Evolutionary conservation across 768 basidiomycete species (phyloP), one percentile per base, ranked within the genome.

Genomic region (Mycena venus): DNA sequence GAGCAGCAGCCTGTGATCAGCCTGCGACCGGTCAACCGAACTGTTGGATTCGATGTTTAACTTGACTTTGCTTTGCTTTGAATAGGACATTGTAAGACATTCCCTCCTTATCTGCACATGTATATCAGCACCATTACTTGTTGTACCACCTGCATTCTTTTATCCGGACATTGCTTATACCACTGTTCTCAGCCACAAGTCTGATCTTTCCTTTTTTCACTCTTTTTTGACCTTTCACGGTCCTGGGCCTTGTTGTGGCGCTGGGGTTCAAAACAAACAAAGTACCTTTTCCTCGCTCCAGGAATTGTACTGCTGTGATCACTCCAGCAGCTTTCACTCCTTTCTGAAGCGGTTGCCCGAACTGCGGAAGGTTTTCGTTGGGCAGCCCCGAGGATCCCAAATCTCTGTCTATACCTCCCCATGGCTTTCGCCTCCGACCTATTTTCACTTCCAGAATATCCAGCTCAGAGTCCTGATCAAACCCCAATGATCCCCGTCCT

Each of bases 1-100:
- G 88, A 89, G 69, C 85, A 86, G 47, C 85, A 86, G 49, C 91
- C 91, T 36, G 86, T 88, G 4, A 87, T 94, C 58, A 91, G 81
- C 78, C 74, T 93, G 55, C 87, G 88, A 69, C 93, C 93, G 15
- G 82, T 91, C 70, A 88, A 86, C 74, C 90, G 85, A 76, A 88
- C 92, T 63, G 84, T 90, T 70, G 93, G 93, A 19, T 94, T 94
- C 80, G 84, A 82, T 70, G 75, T 83, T 64, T 76, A 47, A 73
- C 34, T 61, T 47, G 34, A 25, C 62, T 62, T 36, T 56, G 17
- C 29, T 68, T 56, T 42, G 53, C 31, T 53, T 66, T 49, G 19
- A 10, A 34, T 19, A 34, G 61, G 61, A 66, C 65, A n/a, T 9
- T 66, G 51, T 55, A 67, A 38, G 32, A 58, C 53, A 36, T 53